A percentile compares a stretch with the other conserved stretches of the same genome.
phyloP scores from a whole-genome alignment of 148 eudicot genomes.

The Gaultheria prostrata region DNA sequence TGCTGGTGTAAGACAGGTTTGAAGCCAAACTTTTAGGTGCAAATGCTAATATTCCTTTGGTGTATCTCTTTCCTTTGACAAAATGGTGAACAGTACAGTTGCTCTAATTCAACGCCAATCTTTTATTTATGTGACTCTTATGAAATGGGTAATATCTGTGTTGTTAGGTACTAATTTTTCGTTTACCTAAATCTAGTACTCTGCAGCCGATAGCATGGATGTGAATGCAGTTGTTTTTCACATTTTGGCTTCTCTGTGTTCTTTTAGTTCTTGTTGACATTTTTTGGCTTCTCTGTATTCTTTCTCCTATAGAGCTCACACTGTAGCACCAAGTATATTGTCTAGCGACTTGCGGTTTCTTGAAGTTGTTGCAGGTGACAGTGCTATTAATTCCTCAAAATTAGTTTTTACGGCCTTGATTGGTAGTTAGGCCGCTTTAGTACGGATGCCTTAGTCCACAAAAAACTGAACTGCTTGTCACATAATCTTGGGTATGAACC shows the following conservation, averaged over 20 bases:
- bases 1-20: conserved; percentile 93
- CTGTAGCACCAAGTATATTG: not conserved
- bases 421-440: not conserved
- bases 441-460: not conserved
- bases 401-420: not conserved
- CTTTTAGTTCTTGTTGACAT: not conserved
- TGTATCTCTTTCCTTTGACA: not conserved
- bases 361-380: not conserved
- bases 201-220: not conserved
- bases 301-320: not conserved
- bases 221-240: not conserved
- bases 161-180: not conserved
- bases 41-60: conserved; percentile 13
- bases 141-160: not conserved
- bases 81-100: not conserved
- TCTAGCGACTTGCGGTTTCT: not conserved
- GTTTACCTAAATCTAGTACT: conserved; percentile 3
- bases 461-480: not conserved
- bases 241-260: not conserved
- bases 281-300: not conserved
- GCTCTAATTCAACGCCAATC: not conserved
- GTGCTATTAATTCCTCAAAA: not conserved
- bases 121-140: not conserved
- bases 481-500: not conserved
- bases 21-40: conserved; percentile 16